Evolutionary conservation across 345 rosid species (phyloP).

Genomic region (Eucalyptus curtisii): DNA sequence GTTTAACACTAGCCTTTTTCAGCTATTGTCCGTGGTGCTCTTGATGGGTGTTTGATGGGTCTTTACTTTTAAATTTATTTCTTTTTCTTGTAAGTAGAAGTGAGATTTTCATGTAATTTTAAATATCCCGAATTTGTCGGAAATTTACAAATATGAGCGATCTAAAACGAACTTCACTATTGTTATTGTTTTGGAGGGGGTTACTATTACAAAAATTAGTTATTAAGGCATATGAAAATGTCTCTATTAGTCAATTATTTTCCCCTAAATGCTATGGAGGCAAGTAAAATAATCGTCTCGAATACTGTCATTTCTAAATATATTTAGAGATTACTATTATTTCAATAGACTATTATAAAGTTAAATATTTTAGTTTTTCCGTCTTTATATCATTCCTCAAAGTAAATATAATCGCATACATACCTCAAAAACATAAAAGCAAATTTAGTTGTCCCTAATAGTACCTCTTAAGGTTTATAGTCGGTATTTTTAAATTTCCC

Average conservation of each 20-base stretch:
- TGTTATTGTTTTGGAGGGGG: not conserved
- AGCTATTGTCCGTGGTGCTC: not conserved
- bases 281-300: too few species aligned
- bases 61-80: not conserved
- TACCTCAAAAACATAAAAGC: not conserved
- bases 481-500: not conserved
- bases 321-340: not conserved
- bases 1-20: not conserved
- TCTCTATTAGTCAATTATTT: not conserved
- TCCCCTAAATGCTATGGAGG: not conserved
- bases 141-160: not conserved
- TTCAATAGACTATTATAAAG: not conserved
- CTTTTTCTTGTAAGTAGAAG: not conserved
- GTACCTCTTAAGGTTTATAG: not conserved
- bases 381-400: not conserved
- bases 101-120: not conserved
- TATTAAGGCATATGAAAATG: too few species aligned
- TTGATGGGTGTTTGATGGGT: not conserved
- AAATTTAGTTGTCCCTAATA: not conserved
- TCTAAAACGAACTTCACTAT: not conserved
- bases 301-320: too few species aligned
- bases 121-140: not conserved
- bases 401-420: not conserved
- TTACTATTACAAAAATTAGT: not conserved
- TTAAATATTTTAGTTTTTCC: not conserved